Evolutionary conservation across 108 stramenopile species (phyloP).

Genomic region (Cylindrotheca fusiformis): DNA sequence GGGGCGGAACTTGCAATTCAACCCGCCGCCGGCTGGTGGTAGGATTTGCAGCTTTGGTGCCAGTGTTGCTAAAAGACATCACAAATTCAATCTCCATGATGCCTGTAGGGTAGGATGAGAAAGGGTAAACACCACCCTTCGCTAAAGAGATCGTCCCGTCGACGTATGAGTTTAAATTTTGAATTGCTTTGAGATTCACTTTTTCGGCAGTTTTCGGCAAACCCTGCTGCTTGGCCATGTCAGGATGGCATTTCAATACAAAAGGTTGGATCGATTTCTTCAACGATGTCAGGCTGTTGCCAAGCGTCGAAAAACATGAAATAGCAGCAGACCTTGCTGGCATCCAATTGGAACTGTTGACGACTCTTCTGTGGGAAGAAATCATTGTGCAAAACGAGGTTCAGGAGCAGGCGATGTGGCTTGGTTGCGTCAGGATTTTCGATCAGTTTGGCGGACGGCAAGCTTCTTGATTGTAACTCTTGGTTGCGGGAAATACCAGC

Average conservation of each 20-base stretch:
- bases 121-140: constrained; percentile 21
- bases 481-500: too few species aligned
- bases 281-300: constrained; percentile 14
- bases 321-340: not conserved
- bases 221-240: constrained; percentile 42
- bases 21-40: constrained; percentile 41
- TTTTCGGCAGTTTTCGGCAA: constrained; percentile 39
- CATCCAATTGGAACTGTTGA: too few species aligned
- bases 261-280: constrained; percentile 74
- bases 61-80: constrained; percentile 23
- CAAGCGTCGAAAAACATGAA: not conserved
- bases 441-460: too few species aligned
- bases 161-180: constrained; percentile 74
- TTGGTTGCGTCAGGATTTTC: too few species aligned
- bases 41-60: constrained; percentile 4
- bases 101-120: constrained; percentile 9
- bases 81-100: constrained; percentile 43
- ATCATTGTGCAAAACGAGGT: too few species aligned
- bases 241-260: constrained; percentile 78
- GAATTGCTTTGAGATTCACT: constrained; percentile 70
- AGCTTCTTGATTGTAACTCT: too few species aligned
- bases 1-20: constrained; percentile 41
- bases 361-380: too few species aligned
- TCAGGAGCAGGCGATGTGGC: too few species aligned
- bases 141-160: constrained; percentile 41